These are phyloP conservation scores for Schwanniomyces occidentalis DNA, from an alignment of 805 yeast genomes.

Conservation along the genomic window DNA sequence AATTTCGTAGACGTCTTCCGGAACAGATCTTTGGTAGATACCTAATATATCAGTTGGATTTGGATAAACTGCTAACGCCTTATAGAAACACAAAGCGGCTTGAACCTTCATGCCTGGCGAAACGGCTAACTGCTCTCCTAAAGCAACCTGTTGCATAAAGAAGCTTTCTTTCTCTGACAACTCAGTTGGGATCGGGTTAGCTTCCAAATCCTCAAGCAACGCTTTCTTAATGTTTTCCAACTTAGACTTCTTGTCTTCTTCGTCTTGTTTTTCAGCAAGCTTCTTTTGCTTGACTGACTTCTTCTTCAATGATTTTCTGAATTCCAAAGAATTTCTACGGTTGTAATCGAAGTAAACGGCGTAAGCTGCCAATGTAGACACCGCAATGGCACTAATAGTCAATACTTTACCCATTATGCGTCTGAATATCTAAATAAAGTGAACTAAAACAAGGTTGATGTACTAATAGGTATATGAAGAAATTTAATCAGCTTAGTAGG, in stretches of 20 bases:
- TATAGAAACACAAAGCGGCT: conserved; percentile 89
- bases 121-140: conserved; percentile 79
- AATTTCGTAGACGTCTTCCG: conserved; percentile 77
- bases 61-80: conserved; percentile 91
- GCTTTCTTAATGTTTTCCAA: conserved; percentile 61
- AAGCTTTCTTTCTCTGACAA: conserved; percentile 69
- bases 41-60: conserved; percentile 90
- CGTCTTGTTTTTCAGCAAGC: conserved; percentile 52
- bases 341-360: conserved; percentile 88
- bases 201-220: conserved; percentile 61
- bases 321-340: conserved; percentile 79
- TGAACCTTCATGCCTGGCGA: conserved; percentile 68
- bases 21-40: conserved; percentile 86
- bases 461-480: not conserved
- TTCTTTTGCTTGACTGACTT: conserved; percentile 62
- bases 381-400: conserved; percentile 43
- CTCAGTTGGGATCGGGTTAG: conserved; percentile 74
- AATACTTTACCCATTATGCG: conserved; percentile 29
- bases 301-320: conserved; percentile 74
- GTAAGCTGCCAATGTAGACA: conserved; percentile 66
- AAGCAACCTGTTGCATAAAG: conserved; percentile 80
- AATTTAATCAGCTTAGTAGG: not conserved
- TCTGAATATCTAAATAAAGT: too few relatives aligned
- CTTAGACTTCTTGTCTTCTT: conserved; percentile 59
- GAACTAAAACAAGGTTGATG: not conserved